Evolutionary conservation across 495 filamentous ascomycete species (phyloP).

Genomic region (Penicillium ochrochloron): DNA sequence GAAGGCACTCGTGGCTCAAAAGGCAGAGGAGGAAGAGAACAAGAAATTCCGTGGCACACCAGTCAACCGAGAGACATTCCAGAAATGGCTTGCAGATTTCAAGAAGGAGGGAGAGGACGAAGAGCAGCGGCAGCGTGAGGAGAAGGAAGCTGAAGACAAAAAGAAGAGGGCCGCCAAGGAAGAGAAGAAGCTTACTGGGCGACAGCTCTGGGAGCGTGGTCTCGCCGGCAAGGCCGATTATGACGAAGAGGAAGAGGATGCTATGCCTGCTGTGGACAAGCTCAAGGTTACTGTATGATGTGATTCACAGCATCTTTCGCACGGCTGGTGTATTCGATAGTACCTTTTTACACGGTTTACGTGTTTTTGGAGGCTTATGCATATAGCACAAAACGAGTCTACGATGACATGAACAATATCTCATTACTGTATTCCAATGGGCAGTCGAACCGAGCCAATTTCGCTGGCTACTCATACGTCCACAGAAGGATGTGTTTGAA

Average conservation of each 20-base stretch:
- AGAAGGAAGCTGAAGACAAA: slow-evolving; percentile 76
- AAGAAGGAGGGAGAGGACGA: slow-evolving; percentile 76
- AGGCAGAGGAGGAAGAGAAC: slow-evolving; percentile 90
- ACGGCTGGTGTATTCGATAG: slow-evolving; percentile 15
- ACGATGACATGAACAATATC: slow-evolving; percentile 3
- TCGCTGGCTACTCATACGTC: background rate
- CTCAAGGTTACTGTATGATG: slow-evolving; percentile 64
- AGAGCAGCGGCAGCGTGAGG: slow-evolving; percentile 64
- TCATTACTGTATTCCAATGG: background rate
- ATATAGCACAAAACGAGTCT: slow-evolving; percentile 6
- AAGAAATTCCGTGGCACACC: slow-evolving; percentile 91
- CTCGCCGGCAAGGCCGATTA: slow-evolving; percentile 75
- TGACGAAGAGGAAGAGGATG: slow-evolving; percentile 67
- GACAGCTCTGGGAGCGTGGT: slow-evolving; percentile 83
- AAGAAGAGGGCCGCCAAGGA: slow-evolving; percentile 61
- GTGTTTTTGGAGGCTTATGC: slow-evolving; percentile 4
- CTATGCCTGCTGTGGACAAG: slow-evolving; percentile 64
- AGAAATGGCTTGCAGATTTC: slow-evolving; percentile 81
- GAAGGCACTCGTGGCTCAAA: slow-evolving; percentile 67
- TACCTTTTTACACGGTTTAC: background rate
- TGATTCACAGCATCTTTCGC: slow-evolving; percentile 25
- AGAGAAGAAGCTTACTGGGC: slow-evolving; percentile 75
- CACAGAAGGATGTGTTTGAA: background rate
- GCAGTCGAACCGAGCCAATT: background rate
- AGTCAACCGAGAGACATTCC: slow-evolving; percentile 83